Evolutionary conservation across 2,329 filamentous ascomycete genomes (phyloP).

Genomic region (Exophiala sideris): DNA sequence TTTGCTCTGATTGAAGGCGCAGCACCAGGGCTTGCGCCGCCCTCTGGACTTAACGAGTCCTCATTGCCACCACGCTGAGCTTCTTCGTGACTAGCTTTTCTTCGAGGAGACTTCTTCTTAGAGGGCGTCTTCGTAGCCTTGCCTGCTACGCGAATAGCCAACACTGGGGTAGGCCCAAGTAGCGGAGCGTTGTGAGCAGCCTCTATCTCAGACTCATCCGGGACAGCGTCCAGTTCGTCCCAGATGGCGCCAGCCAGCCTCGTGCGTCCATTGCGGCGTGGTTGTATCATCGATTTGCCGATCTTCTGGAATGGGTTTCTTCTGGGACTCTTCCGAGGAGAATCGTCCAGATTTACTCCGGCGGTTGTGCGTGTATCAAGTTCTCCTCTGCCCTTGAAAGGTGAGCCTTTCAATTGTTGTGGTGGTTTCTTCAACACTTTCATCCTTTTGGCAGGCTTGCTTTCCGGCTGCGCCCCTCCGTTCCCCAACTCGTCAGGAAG

Average conservation of each 20-base stretch:
- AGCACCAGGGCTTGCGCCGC: not conserved
- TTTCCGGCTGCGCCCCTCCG: not conserved
- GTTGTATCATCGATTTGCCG: not conserved
- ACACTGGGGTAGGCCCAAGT: too few species aligned
- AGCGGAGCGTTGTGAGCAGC: too few species aligned
- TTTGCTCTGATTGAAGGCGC: not conserved
- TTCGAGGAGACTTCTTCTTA: not conserved
- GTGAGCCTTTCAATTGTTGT: constrained; percentile 11
- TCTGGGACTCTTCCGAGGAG: constrained; percentile 15
- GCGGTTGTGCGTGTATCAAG: constrained; percentile 13
- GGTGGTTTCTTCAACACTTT: constrained; percentile 4
- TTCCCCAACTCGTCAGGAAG: constrained; percentile 1
- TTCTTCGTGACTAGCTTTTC: not conserved
- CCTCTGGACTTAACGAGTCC: too few species aligned
- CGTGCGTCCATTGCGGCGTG: not conserved
- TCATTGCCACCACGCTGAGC: not conserved
- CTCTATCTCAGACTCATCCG: too few species aligned
- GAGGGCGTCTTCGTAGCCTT: not conserved
- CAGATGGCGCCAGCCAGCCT: too few species aligned
- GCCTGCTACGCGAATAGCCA: too few species aligned
- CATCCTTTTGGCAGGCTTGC: constrained; percentile 9
- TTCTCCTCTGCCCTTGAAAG: constrained; percentile 20
- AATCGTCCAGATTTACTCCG: constrained; percentile 21
- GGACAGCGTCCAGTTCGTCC: too few species aligned
- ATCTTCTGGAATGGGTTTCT: constrained; percentile 6